Evolutionary conservation across 768 basidiomycete genomes (phyloP).

Genomic region (Pleurotus platypus): DNA sequence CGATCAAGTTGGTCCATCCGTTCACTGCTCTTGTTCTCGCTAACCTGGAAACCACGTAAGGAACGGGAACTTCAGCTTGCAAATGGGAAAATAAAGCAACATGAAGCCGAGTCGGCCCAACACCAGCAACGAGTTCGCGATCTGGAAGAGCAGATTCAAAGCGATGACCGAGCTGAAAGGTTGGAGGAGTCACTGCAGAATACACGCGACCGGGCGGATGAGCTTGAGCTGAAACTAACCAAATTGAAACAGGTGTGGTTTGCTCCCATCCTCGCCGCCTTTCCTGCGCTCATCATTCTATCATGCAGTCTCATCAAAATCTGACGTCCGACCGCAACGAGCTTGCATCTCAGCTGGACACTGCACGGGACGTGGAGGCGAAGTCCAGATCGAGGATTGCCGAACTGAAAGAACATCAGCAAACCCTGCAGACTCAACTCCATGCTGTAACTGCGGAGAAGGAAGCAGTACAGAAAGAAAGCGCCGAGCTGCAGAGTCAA

Average conservation of each 20-base stretch:
- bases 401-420: slow-evolving; percentile 37
- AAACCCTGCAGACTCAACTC: slow-evolving; percentile 38
- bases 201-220: slow-evolving; percentile 78
- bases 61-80: slow-evolving; percentile 73
- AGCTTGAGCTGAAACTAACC: slow-evolving; percentile 78
- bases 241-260: slow-evolving; percentile 69
- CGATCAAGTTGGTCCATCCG: slow-evolving; percentile 42
- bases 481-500: slow-evolving; percentile 44
- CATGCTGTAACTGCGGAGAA: slow-evolving; percentile 40
- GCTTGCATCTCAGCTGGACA: slow-evolving; percentile 44
- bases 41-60: slow-evolving; percentile 29
- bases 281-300: slow-evolving; percentile 7
- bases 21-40: background rate
- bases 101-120: slow-evolving; percentile 50
- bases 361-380: slow-evolving; percentile 36
- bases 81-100: slow-evolving; percentile 49
- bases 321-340: slow-evolving; percentile 61
- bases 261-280: background rate
- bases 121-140: slow-evolving; percentile 61
- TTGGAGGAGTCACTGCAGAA: slow-evolving; percentile 72
- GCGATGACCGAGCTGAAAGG: slow-evolving; percentile 75
- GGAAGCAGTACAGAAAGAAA: slow-evolving; percentile 45
- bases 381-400: slow-evolving; percentile 47
- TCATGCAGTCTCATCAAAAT: slow-evolving; percentile 45
- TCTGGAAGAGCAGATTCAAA: slow-evolving; percentile 78